Percentiles rank a stretch among this genome's conserved stretches.
Evolutionary conservation across 2,329 filamentous ascomycete genomes (phyloP).

Genomic region (Lachnellula hyalina): DNA sequence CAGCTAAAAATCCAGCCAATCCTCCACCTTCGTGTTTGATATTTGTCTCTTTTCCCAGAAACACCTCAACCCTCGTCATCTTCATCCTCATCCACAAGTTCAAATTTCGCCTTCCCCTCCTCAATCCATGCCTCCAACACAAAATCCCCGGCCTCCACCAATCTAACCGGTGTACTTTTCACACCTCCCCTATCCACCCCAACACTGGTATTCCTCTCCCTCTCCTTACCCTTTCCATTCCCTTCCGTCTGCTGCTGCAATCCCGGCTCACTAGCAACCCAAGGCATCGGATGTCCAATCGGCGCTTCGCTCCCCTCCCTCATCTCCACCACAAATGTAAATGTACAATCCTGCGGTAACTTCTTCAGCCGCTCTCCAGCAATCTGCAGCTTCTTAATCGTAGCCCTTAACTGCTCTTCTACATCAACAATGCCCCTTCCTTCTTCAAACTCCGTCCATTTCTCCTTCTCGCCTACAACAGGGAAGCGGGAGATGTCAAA

Average conservation of each 20-base stretch:
- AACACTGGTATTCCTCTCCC: constrained; percentile 20
- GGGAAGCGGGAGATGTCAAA: constrained; percentile 38
- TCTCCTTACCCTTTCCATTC: constrained; percentile 27
- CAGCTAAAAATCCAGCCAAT: no score
- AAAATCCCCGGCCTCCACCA: constrained; percentile 60
- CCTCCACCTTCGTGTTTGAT: no score
- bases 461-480: constrained; percentile 30
- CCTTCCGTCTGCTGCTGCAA: constrained; percentile 16
- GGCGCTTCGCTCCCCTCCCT: constrained; percentile 53
- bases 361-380: constrained; percentile 51
- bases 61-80: background rate
- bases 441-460: constrained; percentile 33
- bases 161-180: constrained; percentile 55
- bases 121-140: constrained; percentile 67
- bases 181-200: constrained; percentile 42
- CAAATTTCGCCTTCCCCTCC: constrained; percentile 40
- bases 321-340: constrained; percentile 71
- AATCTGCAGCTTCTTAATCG: constrained; percentile 57
- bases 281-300: constrained; percentile 56
- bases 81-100: background rate
- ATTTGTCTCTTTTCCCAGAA: no score
- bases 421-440: constrained; percentile 51
- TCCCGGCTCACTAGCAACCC: constrained; percentile 50
- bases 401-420: constrained; percentile 66
- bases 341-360: constrained; percentile 63